Base-by-base conservation (phyloP, 352 stramenopile species). In the Phytophthora boehmeriae region DNA sequence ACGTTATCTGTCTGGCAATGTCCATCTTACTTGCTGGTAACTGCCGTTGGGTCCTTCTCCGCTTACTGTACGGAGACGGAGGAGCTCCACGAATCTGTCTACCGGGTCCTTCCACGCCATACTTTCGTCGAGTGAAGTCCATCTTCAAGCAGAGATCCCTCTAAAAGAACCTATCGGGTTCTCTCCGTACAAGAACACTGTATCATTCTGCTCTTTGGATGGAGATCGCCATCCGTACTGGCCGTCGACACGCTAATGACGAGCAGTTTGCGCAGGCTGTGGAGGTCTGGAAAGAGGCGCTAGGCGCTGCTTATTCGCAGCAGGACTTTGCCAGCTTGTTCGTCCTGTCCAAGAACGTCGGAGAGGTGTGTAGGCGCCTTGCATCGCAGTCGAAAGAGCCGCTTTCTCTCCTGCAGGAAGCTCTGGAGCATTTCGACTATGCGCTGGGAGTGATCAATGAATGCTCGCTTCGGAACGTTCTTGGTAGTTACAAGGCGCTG, bases 51-150 rank as follows among this genome's bases (percentile, higher is more conserved):
- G 79, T 8, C 85, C 89, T 22, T 93, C 80, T 9, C 66, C 60
- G 69, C 85, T 96, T 28, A 97, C 75, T 1, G 89, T 96, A 47
- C 76, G 83, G 52, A 96, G 74, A 30, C 83, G 67, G 59, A 97
- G 61, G 13, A 96, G 63, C 53, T 96, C 87, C 42, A 94, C 54
- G 61, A 97, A 94, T 45, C 86, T 65, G 59, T 76, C 68, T 10
- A 91, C 69, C 5, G 68, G 68, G 46, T 71, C 64, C 39, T 70
- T 75, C 44, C 66, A 63, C 10, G 13, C 19, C 55, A 62, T 71
- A 19, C 0, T 63, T 17, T 9, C 6, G 8, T 44, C 34, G 14
- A 39, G 8, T 22, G 38, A 44, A 4, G 16, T 16, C 16, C 38
- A 44, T 44, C 9, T 22, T 44, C 38, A 44, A 44, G 11, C 2